These are phyloP conservation scores for Fraxinus pennsylvanica DNA, from an alignment of 257 asterid genomes.

Conservation along the genomic window DNA sequence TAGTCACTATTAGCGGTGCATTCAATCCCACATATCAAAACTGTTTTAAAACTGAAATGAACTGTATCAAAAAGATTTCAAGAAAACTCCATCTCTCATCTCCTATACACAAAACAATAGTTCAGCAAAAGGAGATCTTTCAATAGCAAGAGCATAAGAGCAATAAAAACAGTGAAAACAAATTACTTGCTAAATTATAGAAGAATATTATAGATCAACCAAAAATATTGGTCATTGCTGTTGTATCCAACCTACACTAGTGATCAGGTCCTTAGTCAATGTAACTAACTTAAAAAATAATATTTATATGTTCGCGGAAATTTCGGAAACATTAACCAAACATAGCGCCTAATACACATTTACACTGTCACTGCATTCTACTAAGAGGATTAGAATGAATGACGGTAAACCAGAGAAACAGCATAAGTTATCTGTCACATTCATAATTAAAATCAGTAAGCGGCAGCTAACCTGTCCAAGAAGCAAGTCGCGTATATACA, in stretches of 20 bases:
- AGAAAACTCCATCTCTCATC: not conserved
- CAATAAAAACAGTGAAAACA: not conserved
- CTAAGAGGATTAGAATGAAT: not conserved
- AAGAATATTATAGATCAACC: not conserved
- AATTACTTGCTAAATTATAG: not conserved
- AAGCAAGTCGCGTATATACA: slow-evolving; percentile 85
- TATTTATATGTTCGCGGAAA: not conserved
- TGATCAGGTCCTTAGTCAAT: not conserved
- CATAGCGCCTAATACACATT: not conserved
- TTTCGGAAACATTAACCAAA: not conserved
- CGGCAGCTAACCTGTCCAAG: slow-evolving; percentile 82
- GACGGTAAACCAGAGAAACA: not conserved
- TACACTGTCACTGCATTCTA: not conserved
- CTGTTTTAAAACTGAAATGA: not conserved
- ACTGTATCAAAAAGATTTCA: not conserved
- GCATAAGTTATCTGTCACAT: not conserved
- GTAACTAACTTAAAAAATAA: not conserved
- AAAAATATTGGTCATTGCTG: not conserved
- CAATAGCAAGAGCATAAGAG: not conserved
- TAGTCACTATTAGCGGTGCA: not conserved
- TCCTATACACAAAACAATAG: not conserved
- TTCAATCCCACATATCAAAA: not conserved
- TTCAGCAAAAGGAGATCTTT: not conserved
- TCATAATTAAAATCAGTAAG: slow-evolving; percentile 5
- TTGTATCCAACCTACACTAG: not conserved